These are phyloP conservation scores for Eimeria acervulina DNA, from an alignment of 169 alveolate species.

Conservation along the genomic window DNA sequence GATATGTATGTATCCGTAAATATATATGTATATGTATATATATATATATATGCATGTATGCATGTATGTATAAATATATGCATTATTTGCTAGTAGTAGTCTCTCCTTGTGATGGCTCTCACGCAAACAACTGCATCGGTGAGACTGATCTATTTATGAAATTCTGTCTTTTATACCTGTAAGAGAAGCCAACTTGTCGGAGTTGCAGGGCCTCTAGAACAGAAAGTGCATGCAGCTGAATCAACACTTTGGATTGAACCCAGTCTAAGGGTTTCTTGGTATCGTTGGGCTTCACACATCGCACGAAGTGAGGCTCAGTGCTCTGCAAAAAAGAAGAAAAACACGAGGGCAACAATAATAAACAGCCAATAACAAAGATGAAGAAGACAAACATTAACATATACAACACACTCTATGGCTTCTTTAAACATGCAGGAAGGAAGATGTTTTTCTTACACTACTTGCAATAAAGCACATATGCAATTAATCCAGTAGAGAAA, in stretches of 20 bases:
- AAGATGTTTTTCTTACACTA: no score
- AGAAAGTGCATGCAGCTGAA: constrained; percentile 96
- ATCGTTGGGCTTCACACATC: constrained; percentile 96
- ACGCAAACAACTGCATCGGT: no score
- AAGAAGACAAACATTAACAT: no score
- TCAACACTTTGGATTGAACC: constrained; percentile 93
- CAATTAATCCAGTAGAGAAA: no score
- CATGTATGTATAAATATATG: not conserved
- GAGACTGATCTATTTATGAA: no score
- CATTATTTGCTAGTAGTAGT: no score
- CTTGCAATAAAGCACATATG: no score
- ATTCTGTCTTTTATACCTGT: no score
- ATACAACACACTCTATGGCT: no score
- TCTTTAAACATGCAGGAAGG: no score
- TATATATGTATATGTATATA: not conserved
- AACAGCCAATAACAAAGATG: no score
- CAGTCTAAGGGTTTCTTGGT: constrained; percentile 93
- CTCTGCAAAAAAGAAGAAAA: constrained; percentile 80
- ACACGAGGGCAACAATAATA: not conserved
- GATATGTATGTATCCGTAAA: not conserved
- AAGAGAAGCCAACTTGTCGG: constrained; percentile 94
- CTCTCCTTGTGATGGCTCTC: no score
- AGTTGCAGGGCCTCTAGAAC: constrained; percentile 95
- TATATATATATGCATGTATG: not conserved
- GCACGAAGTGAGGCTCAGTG: constrained; percentile 93